Base-by-base conservation (phyloP, 257 asterid genomes). In the Gynochthodes officinalis region DNA sequence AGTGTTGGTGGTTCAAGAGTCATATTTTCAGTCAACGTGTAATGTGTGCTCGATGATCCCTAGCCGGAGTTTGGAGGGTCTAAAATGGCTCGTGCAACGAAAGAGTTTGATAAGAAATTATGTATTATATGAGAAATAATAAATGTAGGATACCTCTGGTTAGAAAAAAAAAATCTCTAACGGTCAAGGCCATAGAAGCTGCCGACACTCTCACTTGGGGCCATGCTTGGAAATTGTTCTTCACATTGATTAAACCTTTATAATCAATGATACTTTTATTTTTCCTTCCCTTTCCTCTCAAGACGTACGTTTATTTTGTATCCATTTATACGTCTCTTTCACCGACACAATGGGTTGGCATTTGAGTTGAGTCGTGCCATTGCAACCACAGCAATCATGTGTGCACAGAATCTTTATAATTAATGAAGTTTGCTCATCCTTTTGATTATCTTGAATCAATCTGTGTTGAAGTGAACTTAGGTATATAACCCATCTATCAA, bases 281-380 rank as follows among this genome's bases (percentile, higher is more conserved):
- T 13, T 4, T 13, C 4, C n/a, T n/a, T n/a, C 19, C n/a, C 54
- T 18, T 18, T 60, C 44, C 16, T 49, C 7, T 32, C 27, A 18
- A 28, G n/a, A 8, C 4, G 0, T 16, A 28, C 16, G 7, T 7
- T 60, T 60, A 21, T 3, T 39, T 21, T 63, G 50, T 39, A 10
- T 27, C 44, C 33, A 0, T 33, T 32, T 60, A 12, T 2, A 30
- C 6, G 19, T 63, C 32, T n/a, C 11, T n/a, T 37, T 37, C 69
- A 63, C 69, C 69, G 69, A 63, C 69, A 63, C 21, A 21, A 16
- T 21, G 32, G 66, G 27, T n/a, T n/a, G n/a, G n/a, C n/a, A n/a
- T n/a, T n/a, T n/a, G n/a, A n/a, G 48, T 25, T 39, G 50, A 37
- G 19, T 37, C 68, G 37, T 21, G 33, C 32, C 37, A 37, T 63